Base-by-base conservation (phyloP, 176 grass and related monocot genomes). In the Saccharum officinarum region DNA sequence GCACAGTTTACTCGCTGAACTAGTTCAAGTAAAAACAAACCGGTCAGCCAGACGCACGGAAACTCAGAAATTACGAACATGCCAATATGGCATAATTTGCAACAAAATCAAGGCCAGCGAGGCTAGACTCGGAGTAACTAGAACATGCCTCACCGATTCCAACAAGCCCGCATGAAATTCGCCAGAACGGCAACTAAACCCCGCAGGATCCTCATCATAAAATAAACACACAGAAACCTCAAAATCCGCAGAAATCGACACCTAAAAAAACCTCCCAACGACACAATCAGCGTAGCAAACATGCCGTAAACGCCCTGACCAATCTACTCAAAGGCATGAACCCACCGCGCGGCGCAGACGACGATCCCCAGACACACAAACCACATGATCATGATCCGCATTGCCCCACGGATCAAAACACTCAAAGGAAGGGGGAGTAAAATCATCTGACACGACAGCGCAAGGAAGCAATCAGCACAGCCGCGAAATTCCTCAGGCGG, bases 361-460 rank as follows among this genome's bases (percentile, higher is more conserved):
- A 71, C 41, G 16, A 42, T 15, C 65, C 34, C 54, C 65, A 37
- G n/a, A 23, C 18, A 22, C 33, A 33, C 45, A 73, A 76, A 70
- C 55, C 64, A 34, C 88, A 76, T 31, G 79, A 79, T 90, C 88
- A 81, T 18, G 79, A 79, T 90, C 68, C 74, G 13, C 88, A 86
- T 86, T 82, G 73, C 57, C 54, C 57, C 15, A 6, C 67, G 0
- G 79, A 74, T 63, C 57, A 83, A 78, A 86, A 26, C 61, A 34
- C 71, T 26, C 26, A 18, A 7, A 69, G 23, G 2, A 26, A 16
- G 6, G 17, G 6, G 7, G 45, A 7, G 3, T 30, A 60, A 13
- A 31, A 6, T 10, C 63, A 46, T 1, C 40, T 26, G 16, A 37
- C 15, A 28, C 86, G 34, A 38, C 71, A 33, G 70, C 40, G 1